Evolutionary conservation across 768 basidiomycete genomes (phyloP).

Genomic region (Boletellus sp.): DNA sequence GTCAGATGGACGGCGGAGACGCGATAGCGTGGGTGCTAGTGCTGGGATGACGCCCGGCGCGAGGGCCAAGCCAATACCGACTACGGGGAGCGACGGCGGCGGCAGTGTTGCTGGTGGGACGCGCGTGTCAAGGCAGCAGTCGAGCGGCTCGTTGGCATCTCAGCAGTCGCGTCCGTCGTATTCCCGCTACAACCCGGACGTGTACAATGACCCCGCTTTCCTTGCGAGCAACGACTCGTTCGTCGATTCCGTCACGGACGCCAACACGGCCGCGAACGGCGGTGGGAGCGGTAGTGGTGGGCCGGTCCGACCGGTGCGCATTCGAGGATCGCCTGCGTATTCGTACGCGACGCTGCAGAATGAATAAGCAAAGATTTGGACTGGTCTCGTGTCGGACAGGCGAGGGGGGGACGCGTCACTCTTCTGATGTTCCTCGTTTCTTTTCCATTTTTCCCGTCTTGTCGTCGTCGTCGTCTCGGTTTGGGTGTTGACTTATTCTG

Average conservation of each 20-base stretch:
- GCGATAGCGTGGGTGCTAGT: slow-evolving; percentile 17
- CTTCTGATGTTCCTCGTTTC: no score
- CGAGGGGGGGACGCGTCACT: no score
- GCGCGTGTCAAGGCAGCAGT: slow-evolving; percentile 18
- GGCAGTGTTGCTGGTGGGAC: no score
- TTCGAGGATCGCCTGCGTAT: slow-evolving; percentile 18
- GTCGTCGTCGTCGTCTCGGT: no score
- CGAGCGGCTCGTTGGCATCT: slow-evolving; percentile 24
- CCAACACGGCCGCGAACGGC: slow-evolving; percentile 25
- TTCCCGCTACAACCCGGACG: slow-evolving; percentile 17
- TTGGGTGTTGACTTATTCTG: slow-evolving; percentile 7
- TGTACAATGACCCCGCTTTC: slow-evolving; percentile 28
- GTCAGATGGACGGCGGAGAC: slow-evolving; percentile 25
- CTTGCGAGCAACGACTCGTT: slow-evolving; percentile 27
- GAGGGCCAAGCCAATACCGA: slow-evolving; percentile 10
- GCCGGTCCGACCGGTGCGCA: slow-evolving; percentile 17
- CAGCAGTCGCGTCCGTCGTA: slow-evolving; percentile 15
- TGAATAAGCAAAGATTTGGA: slow-evolving; percentile 4
- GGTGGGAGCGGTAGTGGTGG: slow-evolving; percentile 11
- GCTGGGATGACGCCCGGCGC: slow-evolving; percentile 27
- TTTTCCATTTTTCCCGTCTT: not conserved
- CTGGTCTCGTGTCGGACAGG: not conserved
- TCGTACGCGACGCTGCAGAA: slow-evolving; percentile 14
- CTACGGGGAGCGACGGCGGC: slow-evolving; percentile 8
- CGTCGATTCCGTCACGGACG: slow-evolving; percentile 21